phyloP scores from a whole-genome alignment of 2,329 filamentous ascomycete genomes.

The Monilinia laxa region DNA sequence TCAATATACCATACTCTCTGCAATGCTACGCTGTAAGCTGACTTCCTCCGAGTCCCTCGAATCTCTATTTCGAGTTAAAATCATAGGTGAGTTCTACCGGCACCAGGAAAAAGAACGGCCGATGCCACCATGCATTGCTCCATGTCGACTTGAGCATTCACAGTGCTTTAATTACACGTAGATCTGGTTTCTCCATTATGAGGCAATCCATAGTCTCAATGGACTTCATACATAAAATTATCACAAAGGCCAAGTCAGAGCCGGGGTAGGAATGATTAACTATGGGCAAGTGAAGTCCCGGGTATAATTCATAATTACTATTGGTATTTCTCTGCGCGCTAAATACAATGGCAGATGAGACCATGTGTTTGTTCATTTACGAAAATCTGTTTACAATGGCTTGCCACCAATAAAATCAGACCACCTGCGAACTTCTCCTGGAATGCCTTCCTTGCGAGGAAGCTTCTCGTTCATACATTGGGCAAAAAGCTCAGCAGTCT shows the following conservation, averaged over 20 bases:
- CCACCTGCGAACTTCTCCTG: slow-evolving; percentile 88
- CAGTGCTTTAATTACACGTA: not conserved
- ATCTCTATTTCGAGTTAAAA: no score
- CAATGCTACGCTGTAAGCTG: no score
- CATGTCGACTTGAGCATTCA: no score
- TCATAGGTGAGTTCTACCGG: no score
- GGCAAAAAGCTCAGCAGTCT: slow-evolving; percentile 95
- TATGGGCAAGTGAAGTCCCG: not conserved
- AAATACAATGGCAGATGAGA: not conserved
- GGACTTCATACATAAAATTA: not conserved
- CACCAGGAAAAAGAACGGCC: no score
- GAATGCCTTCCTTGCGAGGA: slow-evolving; percentile 82
- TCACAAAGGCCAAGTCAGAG: not conserved
- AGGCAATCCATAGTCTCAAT: not conserved
- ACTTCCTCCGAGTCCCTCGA: no score
- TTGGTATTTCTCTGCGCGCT: not conserved
- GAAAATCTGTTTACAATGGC: slow-evolving; percentile 58
- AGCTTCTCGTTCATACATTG: slow-evolving; percentile 98
- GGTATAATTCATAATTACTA: slow-evolving; percentile 8
- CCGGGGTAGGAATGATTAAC: not conserved
- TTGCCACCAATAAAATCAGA: slow-evolving; percentile 91
- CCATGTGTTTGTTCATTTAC: not conserved
- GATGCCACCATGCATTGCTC: no score
- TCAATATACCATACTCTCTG: no score
- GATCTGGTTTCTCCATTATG: not conserved